These are phyloP conservation scores for Protea cynaroides DNA, from an alignment of 164 flowering plant species.

Conservation along the genomic window DNA sequence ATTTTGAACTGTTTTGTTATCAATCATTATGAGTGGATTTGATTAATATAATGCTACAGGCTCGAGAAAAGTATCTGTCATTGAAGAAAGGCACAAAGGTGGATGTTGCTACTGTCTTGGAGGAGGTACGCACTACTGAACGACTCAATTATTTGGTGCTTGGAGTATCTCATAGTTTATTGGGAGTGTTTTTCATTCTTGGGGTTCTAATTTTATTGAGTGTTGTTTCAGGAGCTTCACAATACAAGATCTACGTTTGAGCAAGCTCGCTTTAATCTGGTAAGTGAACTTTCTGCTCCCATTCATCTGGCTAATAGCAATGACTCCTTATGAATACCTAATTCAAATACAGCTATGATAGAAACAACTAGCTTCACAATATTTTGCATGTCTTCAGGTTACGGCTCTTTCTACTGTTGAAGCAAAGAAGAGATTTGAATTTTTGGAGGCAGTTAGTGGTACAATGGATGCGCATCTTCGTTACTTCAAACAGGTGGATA, in stretches of 20 bases:
- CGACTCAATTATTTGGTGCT: not conserved
- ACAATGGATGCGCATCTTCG: constrained; percentile 81
- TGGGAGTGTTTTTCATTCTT: not conserved
- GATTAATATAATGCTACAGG: constrained; percentile 28
- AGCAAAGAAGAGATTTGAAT: constrained; percentile 72
- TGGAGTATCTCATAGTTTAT: not conserved
- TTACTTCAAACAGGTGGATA: constrained; percentile 64
- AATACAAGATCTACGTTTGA: constrained; percentile 62
- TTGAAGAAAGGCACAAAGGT: constrained; percentile 61
- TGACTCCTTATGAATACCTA: not conserved
- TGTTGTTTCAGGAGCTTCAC: constrained; percentile 62
- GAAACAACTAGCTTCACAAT: not conserved
- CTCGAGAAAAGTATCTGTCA: constrained; percentile 70
- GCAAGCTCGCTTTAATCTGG: constrained; percentile 74
- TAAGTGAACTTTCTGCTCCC: constrained; percentile 11
- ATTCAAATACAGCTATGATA: not conserved
- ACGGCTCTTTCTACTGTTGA: constrained; percentile 63
- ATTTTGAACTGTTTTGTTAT: no score
- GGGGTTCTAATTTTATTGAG: not conserved
- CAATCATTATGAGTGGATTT: not conserved
- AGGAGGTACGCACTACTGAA: constrained; percentile 37
- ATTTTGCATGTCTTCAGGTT: constrained; percentile 28
- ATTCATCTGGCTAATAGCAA: not conserved
- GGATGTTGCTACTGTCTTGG: constrained; percentile 49
- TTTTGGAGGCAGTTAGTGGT: constrained; percentile 71